These are phyloP conservation scores for Ochromonas danica DNA, from an alignment of 108 stramenopile genomes.

Conservation along the genomic window DNA sequence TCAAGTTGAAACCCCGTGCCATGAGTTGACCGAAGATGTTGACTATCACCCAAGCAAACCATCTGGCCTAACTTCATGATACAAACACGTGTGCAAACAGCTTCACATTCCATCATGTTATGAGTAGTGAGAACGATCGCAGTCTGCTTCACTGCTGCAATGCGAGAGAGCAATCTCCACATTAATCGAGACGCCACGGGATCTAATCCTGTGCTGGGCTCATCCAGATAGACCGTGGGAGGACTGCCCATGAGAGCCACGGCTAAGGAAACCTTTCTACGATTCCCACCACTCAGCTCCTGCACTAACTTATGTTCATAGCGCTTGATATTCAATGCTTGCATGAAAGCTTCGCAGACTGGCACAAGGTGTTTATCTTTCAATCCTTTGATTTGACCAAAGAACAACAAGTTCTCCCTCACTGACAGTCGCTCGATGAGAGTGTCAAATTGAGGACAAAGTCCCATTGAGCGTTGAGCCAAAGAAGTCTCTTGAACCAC, in stretches of 20 bases:
- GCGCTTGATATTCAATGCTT: slow-evolving; percentile 30
- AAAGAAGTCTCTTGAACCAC: not conserved
- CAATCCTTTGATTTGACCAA: slow-evolving; percentile 29
- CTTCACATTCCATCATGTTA: slow-evolving; percentile 37
- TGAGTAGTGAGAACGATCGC: slow-evolving; percentile 32
- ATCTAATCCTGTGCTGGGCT: slow-evolving; percentile 33
- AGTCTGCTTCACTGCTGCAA: not conserved
- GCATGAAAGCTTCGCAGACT: slow-evolving; percentile 17
- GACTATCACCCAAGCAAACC: slow-evolving; percentile 32
- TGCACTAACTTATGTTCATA: slow-evolving; percentile 26
- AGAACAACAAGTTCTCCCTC: slow-evolving; percentile 29
- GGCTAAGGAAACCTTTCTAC: slow-evolving; percentile 19
- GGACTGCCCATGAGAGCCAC: slow-evolving; percentile 23
- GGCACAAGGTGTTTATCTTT: not conserved
- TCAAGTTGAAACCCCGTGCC: slow-evolving; percentile 31
- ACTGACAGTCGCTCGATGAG: slow-evolving; percentile 26
- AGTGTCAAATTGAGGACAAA: slow-evolving; percentile 35
- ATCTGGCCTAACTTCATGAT: slow-evolving; percentile 34
- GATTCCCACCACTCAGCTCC: slow-evolving; percentile 20
- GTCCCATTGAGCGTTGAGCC: slow-evolving; percentile 30
- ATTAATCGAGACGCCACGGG: slow-evolving; percentile 36
- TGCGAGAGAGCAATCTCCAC: slow-evolving; percentile 22
- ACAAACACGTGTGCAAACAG: slow-evolving; percentile 30
- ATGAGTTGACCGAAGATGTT: slow-evolving; percentile 32
- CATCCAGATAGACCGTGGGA: slow-evolving; percentile 36